Evolutionary conservation across 1,139 yeast species (phyloP).

Genomic region (Hansenula anomala): DNA sequence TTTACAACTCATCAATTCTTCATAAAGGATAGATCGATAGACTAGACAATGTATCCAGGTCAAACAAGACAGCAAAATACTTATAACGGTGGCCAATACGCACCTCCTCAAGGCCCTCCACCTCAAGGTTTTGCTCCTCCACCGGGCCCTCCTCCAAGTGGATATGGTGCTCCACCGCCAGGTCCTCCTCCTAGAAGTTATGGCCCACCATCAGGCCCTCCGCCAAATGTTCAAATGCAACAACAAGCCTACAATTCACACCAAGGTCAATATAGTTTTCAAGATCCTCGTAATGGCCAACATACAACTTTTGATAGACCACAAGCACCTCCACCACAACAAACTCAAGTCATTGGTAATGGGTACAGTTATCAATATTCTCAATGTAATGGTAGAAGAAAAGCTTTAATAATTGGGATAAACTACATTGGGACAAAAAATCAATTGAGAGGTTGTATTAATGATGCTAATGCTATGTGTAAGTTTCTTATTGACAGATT

Average conservation of each 20-base stretch:
- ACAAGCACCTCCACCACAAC: conserved; percentile 25
- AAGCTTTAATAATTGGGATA: conserved; percentile 83
- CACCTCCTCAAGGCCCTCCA: conserved; percentile 4
- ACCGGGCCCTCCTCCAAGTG: conserved; percentile 3
- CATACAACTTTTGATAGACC: conserved; percentile 2
- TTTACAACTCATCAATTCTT: too few relatives aligned
- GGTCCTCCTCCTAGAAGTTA: conserved; percentile 3
- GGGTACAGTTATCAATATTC: conserved; percentile 54
- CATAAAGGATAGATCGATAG: not conserved
- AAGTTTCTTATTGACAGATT: conserved; percentile 48
- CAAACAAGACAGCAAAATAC: conserved; percentile 4
- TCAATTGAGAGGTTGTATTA: conserved; percentile 80
- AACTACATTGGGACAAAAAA: conserved; percentile 73
- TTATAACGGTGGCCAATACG: not conserved
- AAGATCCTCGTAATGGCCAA: conserved; percentile 25
- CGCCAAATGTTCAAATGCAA: conserved; percentile 5
- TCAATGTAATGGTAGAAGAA: conserved; percentile 67
- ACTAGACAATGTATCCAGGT: conserved; percentile 18
- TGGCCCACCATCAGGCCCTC: conserved; percentile 6
- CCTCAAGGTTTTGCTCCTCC: conserved; percentile 1
- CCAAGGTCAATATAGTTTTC: conserved; percentile 25
- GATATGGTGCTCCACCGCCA: conserved; percentile 2
- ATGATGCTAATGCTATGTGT: conserved; percentile 68
- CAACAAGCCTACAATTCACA: conserved; percentile 1
- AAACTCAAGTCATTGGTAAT: conserved; percentile 32